phyloP scores from a whole-genome alignment of 306 rosid genomes.

The Trifolium pratense region DNA sequence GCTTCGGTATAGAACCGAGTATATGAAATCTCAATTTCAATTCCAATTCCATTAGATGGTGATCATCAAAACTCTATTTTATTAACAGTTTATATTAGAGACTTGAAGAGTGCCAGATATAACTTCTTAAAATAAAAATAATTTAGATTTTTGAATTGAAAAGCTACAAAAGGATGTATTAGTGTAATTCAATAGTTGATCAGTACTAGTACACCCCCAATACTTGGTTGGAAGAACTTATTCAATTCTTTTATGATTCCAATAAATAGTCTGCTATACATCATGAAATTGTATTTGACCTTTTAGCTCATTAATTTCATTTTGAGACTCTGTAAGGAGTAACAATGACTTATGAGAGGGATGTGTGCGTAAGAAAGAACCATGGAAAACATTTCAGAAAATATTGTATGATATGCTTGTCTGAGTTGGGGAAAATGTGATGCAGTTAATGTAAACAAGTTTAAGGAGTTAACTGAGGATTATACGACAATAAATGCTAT shows the following conservation, averaged over 20 bases:
- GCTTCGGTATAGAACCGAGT: not conserved
- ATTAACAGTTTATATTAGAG: not conserved
- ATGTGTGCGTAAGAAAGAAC: not conserved
- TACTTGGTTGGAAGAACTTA: not conserved
- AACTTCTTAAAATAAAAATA: not conserved
- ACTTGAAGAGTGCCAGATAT: not conserved
- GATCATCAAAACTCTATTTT: not conserved
- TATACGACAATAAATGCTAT: constrained; percentile 1
- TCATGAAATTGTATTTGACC: not conserved
- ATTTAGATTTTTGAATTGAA: not conserved
- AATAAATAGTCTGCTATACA: not conserved
- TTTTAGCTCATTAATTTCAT: not conserved
- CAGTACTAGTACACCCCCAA: not conserved
- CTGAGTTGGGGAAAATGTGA: not conserved
- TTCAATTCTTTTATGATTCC: not conserved
- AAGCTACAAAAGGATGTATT: not conserved
- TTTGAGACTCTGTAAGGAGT: not conserved
- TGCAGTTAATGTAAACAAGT: not conserved
- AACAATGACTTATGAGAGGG: not conserved
- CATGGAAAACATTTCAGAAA: not conserved
- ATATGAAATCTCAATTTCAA: constrained; percentile 34
- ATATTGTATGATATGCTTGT: not conserved
- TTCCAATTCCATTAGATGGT: constrained; percentile 13
- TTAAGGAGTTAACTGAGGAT: not conserved
- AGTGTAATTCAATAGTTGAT: not conserved